Evolutionary conservation across 306 rosid genomes (phyloP), one percentile per base, ranked within the genome.

Genomic region (Begonia peltatifolia): DNA sequence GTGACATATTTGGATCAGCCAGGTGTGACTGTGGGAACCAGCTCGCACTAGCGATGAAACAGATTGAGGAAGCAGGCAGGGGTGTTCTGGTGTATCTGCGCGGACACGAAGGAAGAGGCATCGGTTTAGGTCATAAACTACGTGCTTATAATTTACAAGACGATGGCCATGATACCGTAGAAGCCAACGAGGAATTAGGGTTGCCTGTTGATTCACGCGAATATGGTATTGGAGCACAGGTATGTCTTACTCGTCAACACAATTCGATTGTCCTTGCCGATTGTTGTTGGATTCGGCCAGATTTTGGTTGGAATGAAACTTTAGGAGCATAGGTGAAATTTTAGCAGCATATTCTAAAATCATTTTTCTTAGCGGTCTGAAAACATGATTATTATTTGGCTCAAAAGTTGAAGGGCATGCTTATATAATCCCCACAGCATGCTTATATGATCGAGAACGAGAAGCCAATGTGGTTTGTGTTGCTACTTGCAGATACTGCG

Each of bases 191-290:
- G 49, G 99, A 90, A 60, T 57, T 90, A 63, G 99, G 99, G 50
- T 63, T 90, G 75, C 99, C 99, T 0, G 86, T 86, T 30, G 99
- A 90, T 71, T 83, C 94, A n/a, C 87, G 99, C 11, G 99, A 90
- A 59, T 90, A 90, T 46, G 99, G 99, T 60, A 83, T 90, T 42
- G 95, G 95, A 9, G 95, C 99, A 3, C 97, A 90, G 95, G 97
- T 85, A 80, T 9, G 23, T 20, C 23, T 20, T 20, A 20, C 23
- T 20, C 2, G 2, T 20, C 23, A 20, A 20, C 23, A 2, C 23
- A 20, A 20, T 20, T 3, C 23, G 23, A 20, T 20, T 20, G 2
- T 20, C 23, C 23, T 20, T 20, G 23, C 23, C 23, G 4, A 20
- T 20, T 20, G 23, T 20, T 17, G 18, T 17, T n/a, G n/a, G n/a